Percentiles rank a stretch among this genome's conserved stretches.
phyloP scores from a whole-genome alignment of 345 rosid species.

The Draba incana region DNA sequence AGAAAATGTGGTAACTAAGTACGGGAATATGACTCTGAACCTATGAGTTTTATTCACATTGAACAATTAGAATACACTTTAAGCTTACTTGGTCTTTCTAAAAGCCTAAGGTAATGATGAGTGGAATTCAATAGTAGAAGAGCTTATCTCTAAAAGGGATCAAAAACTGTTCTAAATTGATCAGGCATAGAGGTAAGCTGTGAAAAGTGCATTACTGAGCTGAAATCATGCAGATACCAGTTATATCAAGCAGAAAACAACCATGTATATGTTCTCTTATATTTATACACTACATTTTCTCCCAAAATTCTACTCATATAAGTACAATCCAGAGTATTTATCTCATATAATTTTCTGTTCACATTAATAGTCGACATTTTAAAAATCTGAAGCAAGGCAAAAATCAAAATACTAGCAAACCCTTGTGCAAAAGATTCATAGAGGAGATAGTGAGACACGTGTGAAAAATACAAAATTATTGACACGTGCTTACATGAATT shows the following conservation, averaged over 20 bases:
- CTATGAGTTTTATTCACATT: slow-evolving; percentile 4
- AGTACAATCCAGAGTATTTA: neutral
- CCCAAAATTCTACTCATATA: neutral
- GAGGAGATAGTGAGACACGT: slow-evolving; percentile 3
- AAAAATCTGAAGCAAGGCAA: slow-evolving; percentile 12
- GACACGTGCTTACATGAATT: slow-evolving; percentile 23
- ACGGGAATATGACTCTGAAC: slow-evolving; percentile 2
- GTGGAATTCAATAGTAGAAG: neutral
- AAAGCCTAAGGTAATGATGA: neutral
- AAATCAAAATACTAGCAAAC: neutral
- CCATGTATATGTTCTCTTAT: neutral
- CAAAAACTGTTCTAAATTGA: neutral
- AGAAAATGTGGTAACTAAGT: neutral
- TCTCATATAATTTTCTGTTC: neutral
- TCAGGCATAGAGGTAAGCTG: neutral
- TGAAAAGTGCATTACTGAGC: slow-evolving; percentile 9
- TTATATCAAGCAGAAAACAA: slow-evolving; percentile 9
- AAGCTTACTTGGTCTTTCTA: neutral
- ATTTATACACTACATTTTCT: neutral
- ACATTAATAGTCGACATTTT: neutral
- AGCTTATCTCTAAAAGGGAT: neutral
- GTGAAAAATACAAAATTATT: neutral
- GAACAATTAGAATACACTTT: neutral
- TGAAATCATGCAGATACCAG: neutral
- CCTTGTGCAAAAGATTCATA: neutral